Percentiles rank a stretch among this genome's conserved stretches.
These are phyloP conservation scores for Chlorella variabilis DNA, from an alignment of 163 green algal species.

Conservation along the genomic window DNA sequence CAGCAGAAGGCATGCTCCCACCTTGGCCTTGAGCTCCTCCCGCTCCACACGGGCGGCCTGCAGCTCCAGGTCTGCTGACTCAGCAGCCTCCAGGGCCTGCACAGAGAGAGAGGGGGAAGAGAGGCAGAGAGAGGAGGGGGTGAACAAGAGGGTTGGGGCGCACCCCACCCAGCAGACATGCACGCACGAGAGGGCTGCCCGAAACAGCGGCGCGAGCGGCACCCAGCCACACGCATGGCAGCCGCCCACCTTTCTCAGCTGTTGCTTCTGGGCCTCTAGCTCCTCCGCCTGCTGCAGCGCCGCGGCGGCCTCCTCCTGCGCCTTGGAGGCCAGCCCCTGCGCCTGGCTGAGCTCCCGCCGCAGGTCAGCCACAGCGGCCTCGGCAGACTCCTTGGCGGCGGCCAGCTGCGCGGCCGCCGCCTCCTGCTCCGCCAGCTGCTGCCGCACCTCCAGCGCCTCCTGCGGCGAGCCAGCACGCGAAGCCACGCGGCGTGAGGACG, in stretches of 20 bases:
- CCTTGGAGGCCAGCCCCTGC: not conserved
- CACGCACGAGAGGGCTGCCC: no score
- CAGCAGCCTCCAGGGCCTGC: not conserved
- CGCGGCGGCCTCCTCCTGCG: not conserved
- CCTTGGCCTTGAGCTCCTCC: conserved; percentile 2
- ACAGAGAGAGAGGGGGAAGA: not conserved
- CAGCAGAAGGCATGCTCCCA: no score
- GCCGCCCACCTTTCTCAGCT: not conserved
- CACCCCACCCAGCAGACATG: no score
- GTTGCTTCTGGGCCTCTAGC: not conserved
- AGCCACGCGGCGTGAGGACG: no score
- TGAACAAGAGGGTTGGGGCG: no score
- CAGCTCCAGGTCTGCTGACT: not conserved
- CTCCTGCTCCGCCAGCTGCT: not conserved
- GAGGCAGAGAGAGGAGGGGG: no score
- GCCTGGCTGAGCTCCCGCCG: not conserved
- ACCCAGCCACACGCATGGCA: no score
- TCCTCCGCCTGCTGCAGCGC: not conserved
- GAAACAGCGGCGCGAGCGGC: no score
- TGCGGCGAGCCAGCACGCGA: not conserved
- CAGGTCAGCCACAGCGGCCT: not conserved
- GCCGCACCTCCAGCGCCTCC: not conserved
- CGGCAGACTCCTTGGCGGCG: not conserved
- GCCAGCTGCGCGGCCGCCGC: not conserved
- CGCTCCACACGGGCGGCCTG: not conserved